Evolutionary conservation across 2,329 filamentous ascomycete genomes (phyloP).

Genomic region (Dactylellina drechsleri): DNA sequence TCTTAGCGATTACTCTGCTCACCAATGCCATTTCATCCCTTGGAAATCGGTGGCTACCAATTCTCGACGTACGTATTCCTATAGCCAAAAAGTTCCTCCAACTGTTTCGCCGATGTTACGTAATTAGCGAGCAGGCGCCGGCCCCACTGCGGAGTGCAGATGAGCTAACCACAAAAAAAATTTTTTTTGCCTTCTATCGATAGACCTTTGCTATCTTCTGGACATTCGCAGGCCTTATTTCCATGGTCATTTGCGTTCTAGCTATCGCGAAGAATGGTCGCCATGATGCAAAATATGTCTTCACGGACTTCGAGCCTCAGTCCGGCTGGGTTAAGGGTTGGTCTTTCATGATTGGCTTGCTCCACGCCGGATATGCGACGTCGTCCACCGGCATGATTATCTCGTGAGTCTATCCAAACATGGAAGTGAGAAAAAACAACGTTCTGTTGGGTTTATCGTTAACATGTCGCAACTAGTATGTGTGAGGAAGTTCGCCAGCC

Average conservation of each 20-base stretch:
- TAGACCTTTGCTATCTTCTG: constrained; percentile 78
- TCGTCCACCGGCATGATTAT: constrained; percentile 84
- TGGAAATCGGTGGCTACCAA: constrained; percentile 67
- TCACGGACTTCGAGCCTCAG: constrained; percentile 73
- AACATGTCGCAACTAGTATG: constrained; percentile 67
- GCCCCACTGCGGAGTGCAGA: constrained; percentile 33
- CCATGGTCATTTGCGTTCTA: constrained; percentile 71
- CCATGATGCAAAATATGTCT: constrained; percentile 71
- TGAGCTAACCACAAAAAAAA: constrained; percentile 29
- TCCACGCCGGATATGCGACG: constrained; percentile 78
- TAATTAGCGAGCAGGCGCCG: constrained; percentile 38
- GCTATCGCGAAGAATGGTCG: constrained; percentile 76
- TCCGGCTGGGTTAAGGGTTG: constrained; percentile 77
- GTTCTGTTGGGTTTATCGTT: constrained; percentile 4
- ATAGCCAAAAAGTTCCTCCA: constrained; percentile 48
- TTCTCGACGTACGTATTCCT: constrained; percentile 72
- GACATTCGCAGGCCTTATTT: constrained; percentile 77
- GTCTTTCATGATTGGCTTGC: constrained; percentile 77
- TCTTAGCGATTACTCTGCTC: constrained; percentile 65
- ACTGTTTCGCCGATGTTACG: constrained; percentile 54
- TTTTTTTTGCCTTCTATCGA: constrained; percentile 19
- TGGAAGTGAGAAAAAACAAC: constrained; percentile 25
- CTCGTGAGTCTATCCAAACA: constrained; percentile 67
- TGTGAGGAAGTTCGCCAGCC: constrained; percentile 77
- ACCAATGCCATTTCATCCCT: constrained; percentile 67